Evolutionary conservation across 2,329 filamentous ascomycete genomes (phyloP), one percentile per base, ranked within the genome.

Genomic region (Colletotrichum eremochloae): DNA sequence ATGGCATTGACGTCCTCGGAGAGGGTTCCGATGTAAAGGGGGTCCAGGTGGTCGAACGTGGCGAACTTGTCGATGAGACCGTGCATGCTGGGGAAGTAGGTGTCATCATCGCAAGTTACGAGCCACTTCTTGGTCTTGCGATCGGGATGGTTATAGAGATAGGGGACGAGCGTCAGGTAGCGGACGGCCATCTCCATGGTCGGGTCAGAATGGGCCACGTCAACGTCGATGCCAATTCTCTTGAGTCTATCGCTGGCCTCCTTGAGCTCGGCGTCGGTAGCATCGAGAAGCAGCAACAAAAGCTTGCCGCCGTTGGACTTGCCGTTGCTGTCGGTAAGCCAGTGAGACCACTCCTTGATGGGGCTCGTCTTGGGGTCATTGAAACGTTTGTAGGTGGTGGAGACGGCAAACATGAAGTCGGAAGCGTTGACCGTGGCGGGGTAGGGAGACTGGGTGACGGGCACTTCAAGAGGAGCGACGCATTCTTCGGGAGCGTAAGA

Each of bases 61-160:
- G 80, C 80, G 53, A 91, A 82, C 60, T 83, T 86, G 48, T 87
- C 81, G 3, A 86, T 82, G 15, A 92, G 80, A 14, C 81, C 84
- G 65, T 89, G 82, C 78, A 91, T 89, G 69, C 86, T 90, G 6
- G 87, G 85, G 82, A 91, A 91, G 77, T 90, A 91, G 3, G 90
- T 92, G 74, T 92, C 90, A 75, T 92, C 90, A 75, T 92, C 89
- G 77, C 90, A 91, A 18, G 88, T 85, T 18, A 89, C 88, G 1
- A 89, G 83, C 90, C 90, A 92, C 75, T 88, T 89, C 79, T 86
- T 88, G 40, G 78, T 78, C 33, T 76, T 78, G 58, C 86, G 82
- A 2, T 86, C 85, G 2, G 81, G 82, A 74, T 89, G 87, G 63
- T 85, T 84, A 80, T 87, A 90, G 15, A 90, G 80, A 0, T 84